phyloP scores from a whole-genome alignment of 352 stramenopile genomes.

The Phytophthora cajani region DNA sequence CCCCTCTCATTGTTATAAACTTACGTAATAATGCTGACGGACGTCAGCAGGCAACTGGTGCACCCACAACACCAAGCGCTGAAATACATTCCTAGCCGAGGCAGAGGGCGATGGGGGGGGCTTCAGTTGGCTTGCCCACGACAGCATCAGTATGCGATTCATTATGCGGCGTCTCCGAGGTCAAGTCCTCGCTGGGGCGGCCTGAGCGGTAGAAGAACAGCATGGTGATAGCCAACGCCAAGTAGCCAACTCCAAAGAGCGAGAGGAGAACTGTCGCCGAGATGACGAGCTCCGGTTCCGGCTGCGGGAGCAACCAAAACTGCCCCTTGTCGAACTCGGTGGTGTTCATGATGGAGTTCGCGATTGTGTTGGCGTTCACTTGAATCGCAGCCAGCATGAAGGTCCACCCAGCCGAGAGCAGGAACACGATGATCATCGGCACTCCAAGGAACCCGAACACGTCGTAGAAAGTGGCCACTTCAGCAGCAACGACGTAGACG shows the following conservation, averaged over 20 bases:
- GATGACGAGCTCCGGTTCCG: conserved; percentile 22
- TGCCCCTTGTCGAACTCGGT: conserved; percentile 46
- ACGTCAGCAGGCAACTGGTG: conserved; percentile 10
- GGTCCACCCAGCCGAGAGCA: conserved; percentile 40
- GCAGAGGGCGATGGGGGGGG: neutral
- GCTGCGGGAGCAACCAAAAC: conserved; percentile 52
- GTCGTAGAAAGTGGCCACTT: conserved; percentile 33
- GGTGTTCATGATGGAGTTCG: conserved; percentile 53
- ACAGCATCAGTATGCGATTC: neutral
- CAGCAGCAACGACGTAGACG: conserved; percentile 6
- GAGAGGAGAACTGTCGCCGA: conserved; percentile 30
- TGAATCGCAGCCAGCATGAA: conserved; percentile 46
- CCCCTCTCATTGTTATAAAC: neutral
- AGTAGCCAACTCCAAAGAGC: conserved; percentile 41
- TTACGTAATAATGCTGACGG: conserved; percentile 29
- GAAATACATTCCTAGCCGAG: neutral
- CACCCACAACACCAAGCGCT: conserved; percentile 1
- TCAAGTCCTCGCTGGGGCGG: neutral
- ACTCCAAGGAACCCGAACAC: conserved; percentile 49
- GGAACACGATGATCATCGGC: conserved; percentile 45
- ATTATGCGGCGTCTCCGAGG: neutral
- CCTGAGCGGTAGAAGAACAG: conserved; percentile 34
- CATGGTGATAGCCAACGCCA: conserved; percentile 41
- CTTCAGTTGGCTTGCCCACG: neutral
- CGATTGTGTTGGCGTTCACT: conserved; percentile 33